Evolutionary conservation across 805 yeast genomes (phyloP).

Genomic region (Wickerhamiella shivajii): DNA sequence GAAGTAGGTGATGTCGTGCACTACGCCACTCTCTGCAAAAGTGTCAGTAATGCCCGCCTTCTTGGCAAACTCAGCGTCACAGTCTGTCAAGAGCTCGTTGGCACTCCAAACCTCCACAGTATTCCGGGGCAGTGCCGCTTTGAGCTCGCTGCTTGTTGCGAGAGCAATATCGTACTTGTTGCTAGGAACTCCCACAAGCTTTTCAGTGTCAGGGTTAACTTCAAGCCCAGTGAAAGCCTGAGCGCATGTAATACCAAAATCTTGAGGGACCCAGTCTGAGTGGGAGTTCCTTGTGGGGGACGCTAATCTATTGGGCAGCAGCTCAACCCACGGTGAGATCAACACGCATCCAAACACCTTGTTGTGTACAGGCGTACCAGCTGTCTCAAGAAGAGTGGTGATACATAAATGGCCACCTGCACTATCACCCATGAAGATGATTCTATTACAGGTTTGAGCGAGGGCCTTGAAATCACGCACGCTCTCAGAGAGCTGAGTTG

Average conservation of each 20-base stretch:
- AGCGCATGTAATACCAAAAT: conserved; percentile 2
- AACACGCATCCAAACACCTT: conserved; percentile 5
- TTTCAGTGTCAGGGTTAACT: background rate
- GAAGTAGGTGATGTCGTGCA: conserved; percentile 7
- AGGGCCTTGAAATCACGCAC: conserved; percentile 1
- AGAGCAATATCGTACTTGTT: background rate
- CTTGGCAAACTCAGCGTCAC: background rate
- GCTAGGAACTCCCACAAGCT: background rate
- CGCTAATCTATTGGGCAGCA: conserved; percentile 1
- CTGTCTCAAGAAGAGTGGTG: conserved; percentile 4
- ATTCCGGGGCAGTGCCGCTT: conserved; percentile 3
- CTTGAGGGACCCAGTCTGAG: conserved; percentile 3
- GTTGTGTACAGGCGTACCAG: background rate
- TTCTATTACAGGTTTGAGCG: conserved; percentile 9
- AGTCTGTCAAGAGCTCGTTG: conserved; percentile 3
- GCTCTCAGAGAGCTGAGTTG: conserved; percentile 20
- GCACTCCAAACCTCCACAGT: conserved; percentile 7
- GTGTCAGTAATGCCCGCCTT: conserved; percentile 6
- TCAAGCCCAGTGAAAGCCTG: background rate
- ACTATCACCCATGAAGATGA: conserved; percentile 23
- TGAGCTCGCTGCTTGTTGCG: background rate
- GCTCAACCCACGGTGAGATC: conserved; percentile 8
- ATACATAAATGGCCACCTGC: conserved; percentile 23
- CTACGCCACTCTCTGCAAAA: background rate
- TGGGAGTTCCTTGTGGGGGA: conserved; percentile 1